Evolutionary conservation across 73 alveolate genomes (phyloP), one percentile per base, ranked within the genome.

Genomic region (Paramecium sonneborni): DNA sequence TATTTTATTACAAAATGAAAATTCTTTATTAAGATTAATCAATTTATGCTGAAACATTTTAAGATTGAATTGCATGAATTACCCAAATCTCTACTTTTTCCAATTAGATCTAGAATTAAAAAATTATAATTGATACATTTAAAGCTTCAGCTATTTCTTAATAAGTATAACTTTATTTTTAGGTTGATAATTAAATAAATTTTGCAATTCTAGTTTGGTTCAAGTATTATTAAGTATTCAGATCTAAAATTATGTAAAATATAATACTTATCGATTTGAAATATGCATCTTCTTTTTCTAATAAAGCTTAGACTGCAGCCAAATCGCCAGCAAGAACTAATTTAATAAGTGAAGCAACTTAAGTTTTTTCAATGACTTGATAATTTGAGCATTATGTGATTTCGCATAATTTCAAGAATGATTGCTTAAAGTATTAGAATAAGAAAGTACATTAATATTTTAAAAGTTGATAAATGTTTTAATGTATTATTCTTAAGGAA

Each of bases 391-490:
- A 62, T 62, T 62, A n/a, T 2, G 84, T 62, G 1, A 62, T 62
- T 62, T 62, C 84, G 6, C 84, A 62, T 62, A 62, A 62, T 11
- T 62, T 62, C 39, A 62, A 62, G 11, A 26, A 62, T 21, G 84
- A 62, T 30, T 52, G 32, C 68, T 52, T 52, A 52, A 32, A 0
- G 12, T 62, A 62, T 26, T 26, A 9, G 12, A 30, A 11, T 24
- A 6, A 14, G 1, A 26, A 1, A 30, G 44, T 62, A 62, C 84
- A 72, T 72, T 72, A 20, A 34, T 30, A 6, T 72, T 72, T 35
- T 72, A n/a, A 20, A 72, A 72, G 38, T n/a, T 72, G n/a, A 72
- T 41, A 35, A 72, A 72, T 72, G 86, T 38, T 18, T 72, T 72
- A 72, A 72, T 72, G 34, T 72, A 72, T 72, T 72, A 37, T 37